phyloP scores from a whole-genome alignment of 306 rosid species.

The Parietaria judaica region DNA sequence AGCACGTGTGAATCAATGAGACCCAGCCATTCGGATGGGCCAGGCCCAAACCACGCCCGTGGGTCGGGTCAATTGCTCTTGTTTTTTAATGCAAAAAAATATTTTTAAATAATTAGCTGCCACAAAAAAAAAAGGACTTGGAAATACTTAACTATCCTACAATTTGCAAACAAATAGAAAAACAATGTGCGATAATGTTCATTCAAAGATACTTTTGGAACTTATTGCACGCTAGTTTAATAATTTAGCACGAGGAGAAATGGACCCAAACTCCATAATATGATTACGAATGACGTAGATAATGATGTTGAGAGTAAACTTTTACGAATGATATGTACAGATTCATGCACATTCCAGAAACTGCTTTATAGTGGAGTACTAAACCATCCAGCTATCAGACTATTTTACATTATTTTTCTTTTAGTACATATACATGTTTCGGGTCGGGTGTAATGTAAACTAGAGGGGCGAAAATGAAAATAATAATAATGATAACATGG shows the following conservation, averaged over 20 bases:
- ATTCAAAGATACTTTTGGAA: not conserved
- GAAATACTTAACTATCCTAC: too few species aligned
- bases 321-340: slow-evolving; percentile 13
- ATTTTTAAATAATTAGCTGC: too few species aligned
- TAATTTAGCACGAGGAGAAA: slow-evolving; percentile 7
- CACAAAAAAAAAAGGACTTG: too few species aligned
- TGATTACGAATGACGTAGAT: not conserved
- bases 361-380: not conserved
- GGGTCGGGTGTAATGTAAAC: too few species aligned
- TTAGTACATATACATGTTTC: too few species aligned
- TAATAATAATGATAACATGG: too few species aligned
- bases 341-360: slow-evolving; percentile 19
- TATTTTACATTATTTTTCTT: not conserved
- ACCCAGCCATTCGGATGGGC: too few species aligned
- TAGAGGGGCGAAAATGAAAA: too few species aligned
- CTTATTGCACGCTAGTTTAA: not conserved
- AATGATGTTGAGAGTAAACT: not conserved
- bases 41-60: too few species aligned
- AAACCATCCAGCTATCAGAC: not conserved
- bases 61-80: too few species aligned
- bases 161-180: not conserved
- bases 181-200: not conserved
- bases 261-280: slow-evolving; percentile 3
- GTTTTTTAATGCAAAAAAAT: too few species aligned
- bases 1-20: too few species aligned